Conservation (phyloP, 2,329 filamentous ascomycete species). For the Fusarium papillatum region DNA sequence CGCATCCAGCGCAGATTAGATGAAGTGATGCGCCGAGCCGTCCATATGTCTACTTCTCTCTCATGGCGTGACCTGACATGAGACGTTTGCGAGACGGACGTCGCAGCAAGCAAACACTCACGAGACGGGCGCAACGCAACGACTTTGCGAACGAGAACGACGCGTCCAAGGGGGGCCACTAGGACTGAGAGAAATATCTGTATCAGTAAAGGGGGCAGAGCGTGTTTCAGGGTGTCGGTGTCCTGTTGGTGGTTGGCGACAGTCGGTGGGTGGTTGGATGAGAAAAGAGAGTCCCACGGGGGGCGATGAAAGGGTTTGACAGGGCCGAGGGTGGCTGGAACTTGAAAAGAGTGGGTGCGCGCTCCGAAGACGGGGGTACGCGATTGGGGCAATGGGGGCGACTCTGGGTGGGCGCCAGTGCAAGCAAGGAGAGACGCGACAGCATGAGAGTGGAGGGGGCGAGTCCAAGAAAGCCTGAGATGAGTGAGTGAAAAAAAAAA, state of each 20-base stretch:
- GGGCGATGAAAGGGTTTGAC: slow-evolving; percentile 44
- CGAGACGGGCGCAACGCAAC: slow-evolving; percentile 4
- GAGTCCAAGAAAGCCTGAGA: slow-evolving; percentile 26
- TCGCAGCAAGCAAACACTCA: slow-evolving; percentile 8
- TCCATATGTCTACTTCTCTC: slow-evolving; percentile 10
- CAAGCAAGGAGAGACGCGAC: slow-evolving; percentile 6
- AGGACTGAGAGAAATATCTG: slow-evolving; percentile 32
- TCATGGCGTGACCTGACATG: slow-evolving; percentile 26
- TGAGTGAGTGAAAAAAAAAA: slow-evolving; percentile 35
- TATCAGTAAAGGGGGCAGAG: slow-evolving; percentile 42
- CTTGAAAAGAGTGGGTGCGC: slow-evolving; percentile 37
- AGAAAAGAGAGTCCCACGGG: slow-evolving; percentile 33
- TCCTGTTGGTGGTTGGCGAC: slow-evolving; percentile 39
- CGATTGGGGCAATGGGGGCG: slow-evolving; percentile 32
- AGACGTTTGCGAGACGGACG: slow-evolving; percentile 39
- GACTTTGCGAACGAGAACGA: slow-evolving; percentile 27
- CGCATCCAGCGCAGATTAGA: slow-evolving; percentile 15
- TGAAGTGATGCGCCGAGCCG: slow-evolving; percentile 8
- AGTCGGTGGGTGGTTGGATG: slow-evolving; percentile 36
- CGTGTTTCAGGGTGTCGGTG: slow-evolving; percentile 44
- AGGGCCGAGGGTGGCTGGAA: slow-evolving; percentile 40
- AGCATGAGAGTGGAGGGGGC: slow-evolving; percentile 23
- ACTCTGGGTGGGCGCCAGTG: slow-evolving; percentile 29
- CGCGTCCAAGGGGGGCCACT: slow-evolving; percentile 34
- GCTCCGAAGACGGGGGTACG: slow-evolving; percentile 34